Base-by-base conservation (phyloP, 2,329 filamentous ascomycete species). In the Fusarium cyanostomum region DNA sequence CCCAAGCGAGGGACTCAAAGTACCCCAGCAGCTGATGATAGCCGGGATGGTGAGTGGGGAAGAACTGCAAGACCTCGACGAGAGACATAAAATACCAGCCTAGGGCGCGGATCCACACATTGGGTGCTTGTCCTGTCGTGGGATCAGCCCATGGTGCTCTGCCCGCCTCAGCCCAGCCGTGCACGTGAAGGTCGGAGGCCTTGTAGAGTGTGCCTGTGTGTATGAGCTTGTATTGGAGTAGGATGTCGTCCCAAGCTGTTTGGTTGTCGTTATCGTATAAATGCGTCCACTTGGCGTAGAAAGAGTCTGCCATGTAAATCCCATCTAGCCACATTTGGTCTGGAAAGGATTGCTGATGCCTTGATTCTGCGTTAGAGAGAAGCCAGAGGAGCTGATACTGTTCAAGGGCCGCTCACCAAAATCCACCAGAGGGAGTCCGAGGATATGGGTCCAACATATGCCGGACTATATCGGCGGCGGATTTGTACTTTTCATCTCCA, bases 261-360 rank as follows among this genome's bases (percentile, higher is more conserved):
- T 61, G 48, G 28, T 78, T 78, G 9, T 59, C 53, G 0, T 42
- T 50, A 10, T 79, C 73, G 41, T 76, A 79, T 7, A 73, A 46
- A 7, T 62, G 58, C 3, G 75, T 77, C 71, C 78, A 81, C 41
- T 66, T 71, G 4, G 77, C 75, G 31, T 79, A 80, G 54, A 80
- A 80, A 1, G 73, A 71, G 31, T 78, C 75, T 1, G 79, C 79
- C 80, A 82, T 82, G 59, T 77, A 83, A 8, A 82, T 80, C 0
- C 84, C 84, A 64, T 85, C 82, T 0, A 86, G 73, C 83, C 84
- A 86, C 83, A 85, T 85, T 67, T 85, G 80, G 52, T 83, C 76
- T 3, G 72, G 74, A 52, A 82, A 84, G 10, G 74, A 70, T 46
- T 80, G 71, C 11, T 75, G 71, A 3, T 70, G 63, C 60, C 60